Base-by-base conservation (phyloP, 768 basidiomycete species). In the Leccinum sublutescens region DNA sequence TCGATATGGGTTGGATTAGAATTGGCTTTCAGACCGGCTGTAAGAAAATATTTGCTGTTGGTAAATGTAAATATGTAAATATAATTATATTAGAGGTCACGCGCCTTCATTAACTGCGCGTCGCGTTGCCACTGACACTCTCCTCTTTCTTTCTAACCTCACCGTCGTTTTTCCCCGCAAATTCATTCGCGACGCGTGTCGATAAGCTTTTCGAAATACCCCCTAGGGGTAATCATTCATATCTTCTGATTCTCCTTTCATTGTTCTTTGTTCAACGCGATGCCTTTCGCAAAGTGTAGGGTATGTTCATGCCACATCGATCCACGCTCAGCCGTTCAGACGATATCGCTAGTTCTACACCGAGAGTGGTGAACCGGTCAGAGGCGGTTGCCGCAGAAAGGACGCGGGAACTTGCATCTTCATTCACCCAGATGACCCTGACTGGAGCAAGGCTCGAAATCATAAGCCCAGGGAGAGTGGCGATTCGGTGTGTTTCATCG, bases 391-490 rank as follows among this genome's bases (percentile, higher is more conserved):
- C 50, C 57, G 5, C 33, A 62, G 50, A 54, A 57, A 49, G 7
- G 63, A 43, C 11, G 17, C 50, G 4, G 65, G 64, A 29, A 29
- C 9, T 23, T 77, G 76, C 52, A 11, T 21, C 2, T 77, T 71
- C 54, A 15, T 75, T 23, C 76, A 77, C 54, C 72, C 73, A 9
- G 65, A 27, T n/a, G 61, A 70, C 10, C 52, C 66, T n/a, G 36
- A 40, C 14, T 73, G 72, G 72, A 34, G 10, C 27, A 58, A 47
- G 6, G 74, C 70, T 5, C 58, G 25, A n/a, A n/a, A 50, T 23
- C 8, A 66, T 33, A 60, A 19, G 49, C 5, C 57, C n/a, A 64
- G 19, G 50, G 63, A 55, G 29, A 53, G 65, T n/a, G 60, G 65
- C 7, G 58, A 59, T 54, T 55, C 57, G 36, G 71, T 71, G 55